Evolutionary conservation across 1,284 basidiomycete genomes (phyloP).

Genomic region (Trichosporon faecale): DNA sequence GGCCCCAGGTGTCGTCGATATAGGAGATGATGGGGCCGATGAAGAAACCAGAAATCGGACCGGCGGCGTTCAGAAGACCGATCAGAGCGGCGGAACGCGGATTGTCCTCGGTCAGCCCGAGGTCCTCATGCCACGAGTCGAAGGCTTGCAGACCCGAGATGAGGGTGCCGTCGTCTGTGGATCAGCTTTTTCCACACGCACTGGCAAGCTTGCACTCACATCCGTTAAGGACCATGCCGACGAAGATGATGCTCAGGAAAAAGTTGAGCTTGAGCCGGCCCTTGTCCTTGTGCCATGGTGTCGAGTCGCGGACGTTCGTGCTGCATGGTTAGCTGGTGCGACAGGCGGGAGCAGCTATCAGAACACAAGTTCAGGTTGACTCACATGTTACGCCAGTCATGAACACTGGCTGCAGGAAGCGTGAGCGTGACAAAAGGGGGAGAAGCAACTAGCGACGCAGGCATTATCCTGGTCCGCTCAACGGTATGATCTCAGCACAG

Average conservation of each 20-base stretch:
- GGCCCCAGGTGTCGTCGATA: slow-evolving; percentile 49
- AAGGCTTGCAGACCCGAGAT: slow-evolving; percentile 52
- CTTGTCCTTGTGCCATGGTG: slow-evolving; percentile 49
- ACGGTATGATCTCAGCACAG: slow-evolving; percentile 55
- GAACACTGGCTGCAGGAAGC: slow-evolving; percentile 27
- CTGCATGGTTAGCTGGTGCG: too few species aligned
- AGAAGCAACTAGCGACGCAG: slow-evolving; percentile 54
- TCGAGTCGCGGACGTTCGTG: slow-evolving; percentile 46
- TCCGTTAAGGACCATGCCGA: slow-evolving; percentile 53
- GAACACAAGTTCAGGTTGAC: slow-evolving; percentile 19
- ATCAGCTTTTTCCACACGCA: not conserved
- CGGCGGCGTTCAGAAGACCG: slow-evolving; percentile 50
- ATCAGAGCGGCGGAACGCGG: slow-evolving; percentile 37
- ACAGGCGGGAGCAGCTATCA: too few species aligned
- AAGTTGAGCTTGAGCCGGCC: slow-evolving; percentile 53
- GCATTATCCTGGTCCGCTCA: slow-evolving; percentile 55
- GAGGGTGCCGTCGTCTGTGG: slow-evolving; percentile 49
- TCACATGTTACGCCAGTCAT: slow-evolving; percentile 50
- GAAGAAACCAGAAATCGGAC: slow-evolving; percentile 45
- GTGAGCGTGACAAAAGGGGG: slow-evolving; percentile 32
- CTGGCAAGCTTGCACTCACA: slow-evolving; percentile 34
- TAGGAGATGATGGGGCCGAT: slow-evolving; percentile 50
- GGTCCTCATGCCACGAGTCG: slow-evolving; percentile 49
- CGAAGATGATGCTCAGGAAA: slow-evolving; percentile 52
- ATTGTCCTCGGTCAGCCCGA: slow-evolving; percentile 29